Evolutionary conservation across 2,329 filamentous ascomycete genomes (phyloP), one percentile per base, ranked within the genome.

Genomic region (Rosellinia necatrix): DNA sequence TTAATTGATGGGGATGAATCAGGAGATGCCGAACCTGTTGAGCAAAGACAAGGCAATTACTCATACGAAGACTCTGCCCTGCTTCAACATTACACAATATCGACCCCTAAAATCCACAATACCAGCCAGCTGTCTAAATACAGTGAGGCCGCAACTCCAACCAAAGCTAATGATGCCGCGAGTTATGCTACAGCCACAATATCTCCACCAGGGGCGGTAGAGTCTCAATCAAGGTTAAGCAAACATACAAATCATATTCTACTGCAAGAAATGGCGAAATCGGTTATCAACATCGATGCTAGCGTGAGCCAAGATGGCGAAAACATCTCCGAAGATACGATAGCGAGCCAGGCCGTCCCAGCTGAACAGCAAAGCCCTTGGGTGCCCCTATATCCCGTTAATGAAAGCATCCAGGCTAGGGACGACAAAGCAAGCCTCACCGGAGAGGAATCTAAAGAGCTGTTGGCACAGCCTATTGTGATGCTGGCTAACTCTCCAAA

Each of bases 321-420:
- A 34, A 42, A 17, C 9, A 15, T 25, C 12, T 30, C 15, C 12
- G 46, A 49, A 12, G 15, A 30, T 9, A 35, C 22, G 12, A 27
- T 40, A 12, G 38, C 15, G 35, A 21, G 41, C 10, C 37, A 56
- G 13, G 21, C 30, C 5, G 38, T 52, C 9, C 25, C 50, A 12
- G 13, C 40, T 52, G 30, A 46, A 8, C 60, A 40, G 32, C 69
- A 70, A 63, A 70, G 67, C 47, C 70, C 67, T 10, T 71, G 66
- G 69, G 56, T 56, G 1, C 27, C 25, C 24, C 5, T 37, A 10
- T 15, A 6, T 54, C 19, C 44, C 24, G 56, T 61, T 35, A 32
- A 51, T 40, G 50, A 58, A 19, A 44, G 56, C 22, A 25, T 42
- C 10, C 47, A 48, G 41, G 6, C 35, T 12, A 37, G 41, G 22